These are phyloP conservation scores for Candida maltosa DNA, from an alignment of 805 yeast species.

Conservation along the genomic window DNA sequence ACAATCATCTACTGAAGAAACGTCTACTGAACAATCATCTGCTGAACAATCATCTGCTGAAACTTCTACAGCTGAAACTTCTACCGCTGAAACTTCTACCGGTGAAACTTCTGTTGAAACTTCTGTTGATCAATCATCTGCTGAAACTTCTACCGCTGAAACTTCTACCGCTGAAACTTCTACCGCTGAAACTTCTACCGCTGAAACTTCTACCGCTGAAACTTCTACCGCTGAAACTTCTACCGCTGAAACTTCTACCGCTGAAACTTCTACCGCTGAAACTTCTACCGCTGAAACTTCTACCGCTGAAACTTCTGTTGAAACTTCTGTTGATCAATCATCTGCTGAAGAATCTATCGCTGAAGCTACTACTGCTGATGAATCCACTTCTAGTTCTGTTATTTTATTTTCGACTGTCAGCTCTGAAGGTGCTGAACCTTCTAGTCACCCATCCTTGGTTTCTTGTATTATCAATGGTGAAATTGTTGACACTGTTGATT, in stretches of 20 bases:
- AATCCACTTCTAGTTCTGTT: conserved; percentile 5
- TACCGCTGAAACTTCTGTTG: conserved; percentile 5
- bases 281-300: background rate
- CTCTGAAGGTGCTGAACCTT: too few relatives aligned
- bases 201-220: too few relatives aligned
- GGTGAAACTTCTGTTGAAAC: conserved; percentile 1
- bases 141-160: background rate
- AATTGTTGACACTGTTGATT: background rate
- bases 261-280: conserved; percentile 2
- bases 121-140: background rate
- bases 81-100: conserved; percentile 2
- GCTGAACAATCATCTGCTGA: too few relatives aligned
- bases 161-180: background rate
- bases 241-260: conserved; percentile 14
- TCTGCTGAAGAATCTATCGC: background rate
- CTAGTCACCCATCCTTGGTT: too few relatives aligned
- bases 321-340: conserved; percentile 6
- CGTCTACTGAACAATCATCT: too few relatives aligned
- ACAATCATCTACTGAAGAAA: too few relatives aligned
- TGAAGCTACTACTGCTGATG: conserved; percentile 3
- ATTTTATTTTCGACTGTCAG: conserved; percentile 4
- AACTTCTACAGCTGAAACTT: too few relatives aligned
- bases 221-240: too few relatives aligned
- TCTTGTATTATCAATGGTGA: too few relatives aligned
- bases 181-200: too few relatives aligned